phyloP scores from a whole-genome alignment of 179 eudicot genomes.

The Corrigiola litoralis region DNA sequence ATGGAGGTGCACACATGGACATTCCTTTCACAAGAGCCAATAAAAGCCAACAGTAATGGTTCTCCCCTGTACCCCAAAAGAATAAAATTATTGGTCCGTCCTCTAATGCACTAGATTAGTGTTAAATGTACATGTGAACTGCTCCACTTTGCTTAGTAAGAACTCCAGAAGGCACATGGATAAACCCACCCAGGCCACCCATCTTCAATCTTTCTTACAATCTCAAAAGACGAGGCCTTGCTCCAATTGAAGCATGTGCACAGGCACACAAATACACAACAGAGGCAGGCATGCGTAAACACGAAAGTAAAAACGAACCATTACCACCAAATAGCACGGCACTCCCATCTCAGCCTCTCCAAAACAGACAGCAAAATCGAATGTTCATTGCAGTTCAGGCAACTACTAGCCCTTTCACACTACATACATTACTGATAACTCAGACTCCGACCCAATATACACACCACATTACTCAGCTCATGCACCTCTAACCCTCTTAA shows the following conservation, averaged over 20 bases:
- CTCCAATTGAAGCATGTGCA: constrained; percentile 1
- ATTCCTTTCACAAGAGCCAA: neutral
- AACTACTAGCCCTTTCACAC: too few relatives aligned
- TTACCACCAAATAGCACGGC: too few relatives aligned
- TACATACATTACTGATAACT: too few relatives aligned
- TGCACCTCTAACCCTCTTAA: too few relatives aligned
- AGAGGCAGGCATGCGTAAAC: too few relatives aligned
- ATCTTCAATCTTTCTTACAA: neutral
- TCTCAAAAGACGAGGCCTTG: neutral
- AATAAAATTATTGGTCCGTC: constrained; percentile 11
- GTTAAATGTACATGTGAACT: neutral
- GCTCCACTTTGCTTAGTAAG: constrained; percentile 19
- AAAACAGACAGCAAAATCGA: too few relatives aligned
- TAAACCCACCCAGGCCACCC: neutral
- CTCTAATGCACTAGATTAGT: constrained; percentile 10
- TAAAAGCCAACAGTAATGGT: neutral
- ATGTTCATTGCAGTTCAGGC: too few relatives aligned
- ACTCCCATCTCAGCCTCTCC: too few relatives aligned
- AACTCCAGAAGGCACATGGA: constrained; percentile 24
- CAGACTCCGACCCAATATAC: too few relatives aligned
- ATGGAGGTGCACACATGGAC: neutral
- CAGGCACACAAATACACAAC: constrained; percentile 16
- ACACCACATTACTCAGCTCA: too few relatives aligned
- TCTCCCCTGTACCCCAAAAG: constrained; percentile 15
- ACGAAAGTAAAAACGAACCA: too few relatives aligned